Conservation (phyloP, 2,329 filamentous ascomycete species). For the Talaromyces sp. region DNA sequence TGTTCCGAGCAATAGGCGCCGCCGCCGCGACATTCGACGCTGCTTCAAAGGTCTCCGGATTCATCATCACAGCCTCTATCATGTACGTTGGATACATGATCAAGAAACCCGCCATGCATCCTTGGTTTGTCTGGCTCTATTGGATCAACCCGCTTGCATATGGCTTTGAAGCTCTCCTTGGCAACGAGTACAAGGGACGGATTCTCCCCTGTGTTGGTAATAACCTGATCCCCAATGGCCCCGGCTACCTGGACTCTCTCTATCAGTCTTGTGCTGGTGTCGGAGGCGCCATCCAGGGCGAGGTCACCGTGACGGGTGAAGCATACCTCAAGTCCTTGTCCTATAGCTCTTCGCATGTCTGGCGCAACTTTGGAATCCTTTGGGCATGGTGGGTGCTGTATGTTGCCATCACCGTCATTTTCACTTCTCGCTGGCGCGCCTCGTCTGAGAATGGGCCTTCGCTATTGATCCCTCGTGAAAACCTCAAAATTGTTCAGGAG, state of each 20-base stretch:
- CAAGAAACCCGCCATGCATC: constrained; percentile 45
- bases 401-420: constrained; percentile 53
- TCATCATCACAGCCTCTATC: constrained; percentile 31
- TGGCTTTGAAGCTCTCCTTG: constrained; percentile 33
- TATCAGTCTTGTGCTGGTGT: constrained; percentile 52
- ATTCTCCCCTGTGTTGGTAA: constrained; percentile 30
- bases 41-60: constrained; percentile 50
- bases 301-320: constrained; percentile 51
- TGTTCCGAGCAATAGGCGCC: constrained; percentile 55
- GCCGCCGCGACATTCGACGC: constrained; percentile 53
- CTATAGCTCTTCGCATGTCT: constrained; percentile 49
- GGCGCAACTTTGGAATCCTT: constrained; percentile 59
- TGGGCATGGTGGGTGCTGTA: constrained; percentile 61
- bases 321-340: constrained; percentile 53
- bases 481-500: constrained; percentile 32
- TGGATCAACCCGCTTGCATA: constrained; percentile 38
- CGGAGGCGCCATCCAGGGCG: constrained; percentile 48
- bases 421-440: constrained; percentile 54
- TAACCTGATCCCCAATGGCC: constrained; percentile 29
- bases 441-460: constrained; percentile 49
- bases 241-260: constrained; percentile 19
- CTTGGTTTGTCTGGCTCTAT: constrained; percentile 47
- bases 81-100: constrained; percentile 43
- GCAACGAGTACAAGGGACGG: constrained; percentile 32
- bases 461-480: constrained; percentile 60